Evolutionary conservation across 2,329 filamentous ascomycete species (phyloP).

Genomic region (Ophiostoma novo-ulmi): DNA sequence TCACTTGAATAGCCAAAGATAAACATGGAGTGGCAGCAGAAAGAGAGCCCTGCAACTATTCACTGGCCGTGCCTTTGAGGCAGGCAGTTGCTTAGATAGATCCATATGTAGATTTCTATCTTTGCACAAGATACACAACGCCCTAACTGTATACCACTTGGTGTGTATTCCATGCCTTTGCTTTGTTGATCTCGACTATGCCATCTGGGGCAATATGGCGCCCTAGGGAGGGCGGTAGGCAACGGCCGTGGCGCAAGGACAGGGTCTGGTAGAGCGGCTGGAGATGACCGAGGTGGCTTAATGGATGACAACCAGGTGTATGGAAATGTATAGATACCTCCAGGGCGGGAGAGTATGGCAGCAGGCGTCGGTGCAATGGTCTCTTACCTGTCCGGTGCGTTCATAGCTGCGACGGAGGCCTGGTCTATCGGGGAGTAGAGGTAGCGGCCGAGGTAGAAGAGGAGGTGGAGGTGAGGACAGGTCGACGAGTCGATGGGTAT

Average conservation of each 20-base stretch:
- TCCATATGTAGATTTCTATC: background rate
- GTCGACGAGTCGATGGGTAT: background rate
- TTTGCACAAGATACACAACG: no score
- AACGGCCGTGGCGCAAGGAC: no score
- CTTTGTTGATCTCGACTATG: background rate
- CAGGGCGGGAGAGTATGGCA: background rate
- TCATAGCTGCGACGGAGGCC: conserved; percentile 38
- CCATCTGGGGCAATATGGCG: background rate
- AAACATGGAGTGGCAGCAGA: background rate
- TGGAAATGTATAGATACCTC: background rate
- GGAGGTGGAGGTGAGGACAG: background rate
- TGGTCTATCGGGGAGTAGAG: background rate
- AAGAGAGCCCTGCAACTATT: background rate
- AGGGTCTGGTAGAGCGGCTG: background rate
- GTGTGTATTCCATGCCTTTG: background rate
- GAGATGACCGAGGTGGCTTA: background rate
- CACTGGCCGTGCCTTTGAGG: background rate
- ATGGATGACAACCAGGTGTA: background rate
- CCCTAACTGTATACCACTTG: background rate
- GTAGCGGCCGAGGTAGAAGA: background rate
- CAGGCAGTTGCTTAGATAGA: background rate
- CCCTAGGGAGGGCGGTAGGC: no score
- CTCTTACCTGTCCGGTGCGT: conserved; percentile 52
- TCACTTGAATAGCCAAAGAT: background rate
- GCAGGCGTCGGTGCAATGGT: conserved; percentile 9